Evolutionary conservation across 768 basidiomycete species (phyloP).

Genomic region (Russula virescens): DNA sequence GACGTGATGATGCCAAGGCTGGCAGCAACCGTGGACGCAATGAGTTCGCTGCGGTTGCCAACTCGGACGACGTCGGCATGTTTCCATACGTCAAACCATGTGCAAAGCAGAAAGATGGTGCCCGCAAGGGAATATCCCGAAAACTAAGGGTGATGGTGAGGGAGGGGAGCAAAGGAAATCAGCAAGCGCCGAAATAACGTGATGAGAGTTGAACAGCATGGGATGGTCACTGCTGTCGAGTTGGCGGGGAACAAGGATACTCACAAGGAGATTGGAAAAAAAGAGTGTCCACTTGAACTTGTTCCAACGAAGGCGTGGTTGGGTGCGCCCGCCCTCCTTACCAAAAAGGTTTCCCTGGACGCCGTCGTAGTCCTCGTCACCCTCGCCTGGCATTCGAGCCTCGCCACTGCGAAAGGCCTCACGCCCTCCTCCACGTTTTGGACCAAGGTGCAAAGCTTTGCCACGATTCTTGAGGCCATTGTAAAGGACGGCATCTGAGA

Average conservation of each 20-base stretch:
- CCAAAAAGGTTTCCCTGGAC: slow-evolving; percentile 36
- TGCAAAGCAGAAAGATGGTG: slow-evolving; percentile 61
- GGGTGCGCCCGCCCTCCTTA: slow-evolving; percentile 35
- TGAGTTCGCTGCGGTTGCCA: slow-evolving; percentile 60
- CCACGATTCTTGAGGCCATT: slow-evolving; percentile 39
- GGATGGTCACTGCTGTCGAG: no score
- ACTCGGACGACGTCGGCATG: slow-evolving; percentile 67
- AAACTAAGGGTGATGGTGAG: slow-evolving; percentile 35
- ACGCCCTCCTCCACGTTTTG: slow-evolving; percentile 64
- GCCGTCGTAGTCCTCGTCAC: slow-evolving; percentile 37
- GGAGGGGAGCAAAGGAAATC: neutral
- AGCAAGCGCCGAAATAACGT: neutral
- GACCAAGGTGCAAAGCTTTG: slow-evolving; percentile 35
- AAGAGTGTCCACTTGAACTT: slow-evolving; percentile 81
- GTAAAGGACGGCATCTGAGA: slow-evolving; percentile 44
- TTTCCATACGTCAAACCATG: slow-evolving; percentile 71
- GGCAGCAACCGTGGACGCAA: slow-evolving; percentile 65
- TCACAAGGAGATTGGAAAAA: slow-evolving; percentile 51
- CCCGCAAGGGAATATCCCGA: slow-evolving; percentile 54
- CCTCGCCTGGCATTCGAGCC: slow-evolving; percentile 35
- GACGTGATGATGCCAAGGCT: slow-evolving; percentile 55
- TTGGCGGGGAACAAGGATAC: slow-evolving; percentile 27
- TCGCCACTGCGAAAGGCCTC: slow-evolving; percentile 46
- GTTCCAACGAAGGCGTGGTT: slow-evolving; percentile 61
- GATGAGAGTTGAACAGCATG: neutral